Conservation (phyloP, 169 alveolate genomes). For the Plasmodium blacklocki region DNA sequence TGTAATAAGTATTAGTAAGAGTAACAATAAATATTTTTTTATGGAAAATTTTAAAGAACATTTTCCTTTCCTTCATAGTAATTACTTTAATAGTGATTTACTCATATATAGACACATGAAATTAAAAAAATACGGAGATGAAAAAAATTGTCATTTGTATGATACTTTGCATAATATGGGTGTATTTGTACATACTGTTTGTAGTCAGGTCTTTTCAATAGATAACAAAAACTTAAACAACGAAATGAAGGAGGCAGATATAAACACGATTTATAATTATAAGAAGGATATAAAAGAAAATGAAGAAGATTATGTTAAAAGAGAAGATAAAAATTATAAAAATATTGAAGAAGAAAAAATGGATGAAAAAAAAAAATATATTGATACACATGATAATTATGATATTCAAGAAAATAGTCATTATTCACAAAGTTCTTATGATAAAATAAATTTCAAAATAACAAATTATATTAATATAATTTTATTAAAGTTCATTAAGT, state of each 20-base stretch:
- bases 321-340: background rate
- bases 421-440: conserved; percentile 10
- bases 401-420: background rate
- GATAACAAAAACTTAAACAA: too few species aligned
- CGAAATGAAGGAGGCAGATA: background rate
- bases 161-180: conserved; percentile 42
- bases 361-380: background rate
- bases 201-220: background rate
- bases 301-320: background rate
- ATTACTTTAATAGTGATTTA: conserved; percentile 25
- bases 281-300: background rate
- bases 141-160: conserved; percentile 15
- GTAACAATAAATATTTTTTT: conserved; percentile 26
- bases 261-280: conserved; percentile 2
- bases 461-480: conserved; percentile 36
- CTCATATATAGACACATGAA: conserved; percentile 54
- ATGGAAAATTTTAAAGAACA: conserved; percentile 5
- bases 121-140: conserved; percentile 12
- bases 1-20: conserved; percentile 66
- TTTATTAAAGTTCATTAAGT: conserved; percentile 44
- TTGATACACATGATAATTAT: too few species aligned
- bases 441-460: conserved; percentile 32
- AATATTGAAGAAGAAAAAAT: background rate
- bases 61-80: conserved; percentile 5
- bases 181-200: conserved; percentile 33